A percentile compares a stretch with the other conserved stretches of the same genome.
Conservation (phyloP, 768 basidiomycete species). For the Leccinum rimulosum region DNA sequence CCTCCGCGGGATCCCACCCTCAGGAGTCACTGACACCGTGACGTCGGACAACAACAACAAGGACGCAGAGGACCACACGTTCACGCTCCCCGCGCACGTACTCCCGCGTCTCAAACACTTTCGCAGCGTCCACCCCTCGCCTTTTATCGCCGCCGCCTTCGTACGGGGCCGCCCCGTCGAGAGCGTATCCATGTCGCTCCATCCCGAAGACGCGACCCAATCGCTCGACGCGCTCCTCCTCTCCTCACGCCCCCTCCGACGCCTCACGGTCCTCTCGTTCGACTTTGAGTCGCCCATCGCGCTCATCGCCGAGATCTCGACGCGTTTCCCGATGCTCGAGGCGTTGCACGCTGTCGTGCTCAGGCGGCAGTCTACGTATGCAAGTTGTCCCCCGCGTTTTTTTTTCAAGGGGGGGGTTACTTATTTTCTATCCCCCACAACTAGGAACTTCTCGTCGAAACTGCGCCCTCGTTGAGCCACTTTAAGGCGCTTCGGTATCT, state of each 20-base stretch:
- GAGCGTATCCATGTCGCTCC: slow-evolving; percentile 52
- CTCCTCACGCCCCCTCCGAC: slow-evolving; percentile 39
- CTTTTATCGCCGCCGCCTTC: slow-evolving; percentile 43
- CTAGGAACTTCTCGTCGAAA: slow-evolving; percentile 43
- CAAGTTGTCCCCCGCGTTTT: slow-evolving; percentile 10
- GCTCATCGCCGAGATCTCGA: slow-evolving; percentile 47
- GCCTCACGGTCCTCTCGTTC: slow-evolving; percentile 59
- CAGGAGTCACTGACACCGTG: slow-evolving; percentile 9
- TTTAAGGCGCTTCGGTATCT: slow-evolving; percentile 50
- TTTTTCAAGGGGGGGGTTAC: background rate
- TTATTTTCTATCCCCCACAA: background rate
- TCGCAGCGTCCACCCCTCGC: slow-evolving; percentile 53
- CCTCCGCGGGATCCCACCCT: slow-evolving; percentile 47
- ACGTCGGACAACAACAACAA: no score
- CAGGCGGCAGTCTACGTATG: slow-evolving; percentile 46
- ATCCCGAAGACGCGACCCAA: slow-evolving; percentile 36
- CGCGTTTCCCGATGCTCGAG: slow-evolving; percentile 49
- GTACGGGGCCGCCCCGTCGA: slow-evolving; percentile 48
- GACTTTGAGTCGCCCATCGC: slow-evolving; percentile 44
- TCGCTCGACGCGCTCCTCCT: slow-evolving; percentile 45
- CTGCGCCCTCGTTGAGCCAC: slow-evolving; percentile 36
- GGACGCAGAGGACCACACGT: background rate
- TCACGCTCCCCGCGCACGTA: slow-evolving; percentile 36
- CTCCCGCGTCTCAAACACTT: slow-evolving; percentile 50
- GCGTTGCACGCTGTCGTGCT: slow-evolving; percentile 61